Percentiles rank a stretch among this genome's conserved stretches.
Evolutionary conservation across 257 asterid species (phyloP).

Genomic region (Vinca minor): DNA sequence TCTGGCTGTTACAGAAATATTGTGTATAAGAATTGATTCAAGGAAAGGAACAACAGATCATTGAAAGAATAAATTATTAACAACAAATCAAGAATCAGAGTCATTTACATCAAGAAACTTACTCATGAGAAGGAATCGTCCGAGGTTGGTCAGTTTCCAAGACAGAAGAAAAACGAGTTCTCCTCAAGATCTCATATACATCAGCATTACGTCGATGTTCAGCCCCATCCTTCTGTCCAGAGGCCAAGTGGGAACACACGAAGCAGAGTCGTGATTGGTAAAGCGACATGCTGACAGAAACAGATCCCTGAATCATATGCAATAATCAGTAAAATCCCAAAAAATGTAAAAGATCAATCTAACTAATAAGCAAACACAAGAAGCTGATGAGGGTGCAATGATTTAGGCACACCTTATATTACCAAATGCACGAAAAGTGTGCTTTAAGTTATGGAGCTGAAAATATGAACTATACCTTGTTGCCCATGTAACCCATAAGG

Average conservation of each 20-base stretch:
- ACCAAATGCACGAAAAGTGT: too few relatives aligned
- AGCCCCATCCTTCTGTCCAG: slow-evolving; percentile 73
- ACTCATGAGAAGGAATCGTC: slow-evolving; percentile 73
- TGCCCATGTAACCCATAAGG: slow-evolving; percentile 96
- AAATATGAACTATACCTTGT: too few relatives aligned
- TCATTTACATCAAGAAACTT: too few relatives aligned
- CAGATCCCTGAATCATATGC: slow-evolving; percentile 64
- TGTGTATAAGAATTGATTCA: slow-evolving; percentile 6
- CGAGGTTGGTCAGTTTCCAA: slow-evolving; percentile 68
- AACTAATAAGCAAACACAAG: background rate
- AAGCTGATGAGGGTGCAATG: background rate
- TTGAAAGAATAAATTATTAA: background rate
- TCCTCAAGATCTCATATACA: slow-evolving; percentile 65
- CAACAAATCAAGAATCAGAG: too few relatives aligned
- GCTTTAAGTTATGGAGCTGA: too few relatives aligned
- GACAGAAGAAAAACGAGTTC: slow-evolving; percentile 67
- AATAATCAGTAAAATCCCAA: slow-evolving; percentile 5
- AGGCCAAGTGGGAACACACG: slow-evolving; percentile 85
- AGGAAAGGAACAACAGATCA: too few relatives aligned
- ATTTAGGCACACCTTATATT: background rate
- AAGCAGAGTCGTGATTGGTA: slow-evolving; percentile 81
- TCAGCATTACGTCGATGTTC: slow-evolving; percentile 73
- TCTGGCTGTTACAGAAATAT: slow-evolving; percentile 51
- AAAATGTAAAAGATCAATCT: background rate
- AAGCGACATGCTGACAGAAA: slow-evolving; percentile 83